These are phyloP conservation scores for Botrytis tulipae DNA, from an alignment of 2,329 filamentous ascomycete species.

Conservation along the genomic window DNA sequence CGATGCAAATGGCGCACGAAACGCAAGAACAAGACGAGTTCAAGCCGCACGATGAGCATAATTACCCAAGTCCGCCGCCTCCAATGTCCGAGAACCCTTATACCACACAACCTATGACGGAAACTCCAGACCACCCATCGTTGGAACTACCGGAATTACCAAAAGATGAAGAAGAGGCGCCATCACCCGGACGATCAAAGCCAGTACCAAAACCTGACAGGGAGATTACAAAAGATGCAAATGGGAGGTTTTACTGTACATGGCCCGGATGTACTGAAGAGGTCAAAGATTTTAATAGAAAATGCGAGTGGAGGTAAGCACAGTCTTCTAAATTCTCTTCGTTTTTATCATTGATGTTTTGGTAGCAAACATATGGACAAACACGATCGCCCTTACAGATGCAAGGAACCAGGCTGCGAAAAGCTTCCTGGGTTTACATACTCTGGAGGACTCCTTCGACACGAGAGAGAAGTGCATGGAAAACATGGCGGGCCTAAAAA, in stretches of 20 bases:
- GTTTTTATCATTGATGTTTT: neutral
- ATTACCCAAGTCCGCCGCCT: constrained; percentile 37
- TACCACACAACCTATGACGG: constrained; percentile 29
- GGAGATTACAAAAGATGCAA: constrained; percentile 57
- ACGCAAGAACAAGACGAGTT: constrained; percentile 35
- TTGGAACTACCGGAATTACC: constrained; percentile 34
- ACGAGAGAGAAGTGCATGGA: constrained; percentile 88
- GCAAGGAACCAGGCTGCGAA: constrained; percentile 76
- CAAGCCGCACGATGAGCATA: constrained; percentile 30
- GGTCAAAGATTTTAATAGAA: constrained; percentile 67
- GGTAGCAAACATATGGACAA: constrained; percentile 96
- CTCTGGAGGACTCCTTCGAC: constrained; percentile 81
- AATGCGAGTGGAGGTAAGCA: constrained; percentile 85
- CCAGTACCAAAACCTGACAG: constrained; percentile 59
- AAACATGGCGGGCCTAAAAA: constrained; percentile 74
- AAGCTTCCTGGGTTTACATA: constrained; percentile 95
- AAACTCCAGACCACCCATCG: constrained; percentile 26
- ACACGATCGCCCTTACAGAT: constrained; percentile 91
- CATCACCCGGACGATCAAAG: constrained; percentile 42
- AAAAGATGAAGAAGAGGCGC: constrained; percentile 35
- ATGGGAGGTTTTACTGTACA: constrained; percentile 77
- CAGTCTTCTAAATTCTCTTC: constrained; percentile 28
- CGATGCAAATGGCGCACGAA: constrained; percentile 35
- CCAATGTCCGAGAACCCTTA: constrained; percentile 37
- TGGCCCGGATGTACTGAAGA: constrained; percentile 67